Evolutionary conservation across 176 grass and related monocot genomes (phyloP), one percentile per base, ranked within the genome.

Genomic region (Zoysia pacifica): DNA sequence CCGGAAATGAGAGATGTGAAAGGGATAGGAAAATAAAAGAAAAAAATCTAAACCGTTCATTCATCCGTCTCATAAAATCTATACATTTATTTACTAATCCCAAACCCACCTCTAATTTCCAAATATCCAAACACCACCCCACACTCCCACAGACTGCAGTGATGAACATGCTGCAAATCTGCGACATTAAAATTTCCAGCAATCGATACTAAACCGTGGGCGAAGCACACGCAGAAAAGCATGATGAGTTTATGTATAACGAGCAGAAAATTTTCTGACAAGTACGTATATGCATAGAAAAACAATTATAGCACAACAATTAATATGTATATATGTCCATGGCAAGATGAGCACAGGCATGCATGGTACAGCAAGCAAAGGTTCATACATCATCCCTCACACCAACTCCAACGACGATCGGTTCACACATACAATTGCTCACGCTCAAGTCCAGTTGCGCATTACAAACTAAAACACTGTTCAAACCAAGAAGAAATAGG

Each of bases 381-480:
- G 9, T 67, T 39, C 65, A 47, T 77, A 55, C 56, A 77, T 72
- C n/a, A 9, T 9, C 58, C 5, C 16, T 66, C 62, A 78, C 36
- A 67, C 15, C 51, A 42, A 4, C 36, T 66, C 5, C 75, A 78
- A 20, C 55, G 40, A 42, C 2, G 3, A 51, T 77, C 9, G 58
- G 16, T 71, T 47, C 45, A 6, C 45, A 61, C 45, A 47, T 44
- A 59, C 11, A 42, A 66, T 58, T 48, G 4, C 61, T 64, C 63
- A 42, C 51, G 58, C 49, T 35, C 13, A 42, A 40, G 51, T 70
- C 39, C 58, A 56, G 45, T 70, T 42, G 36, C 48, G 11, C 52
- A 78, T 78, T 64, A 72, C 74, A 78, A 16, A 82, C 52, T 8
- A 48, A 43, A 48, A 20, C 4, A 11, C 51, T 20, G 61, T 51